phyloP scores from a whole-genome alignment of 2,329 filamentous ascomycete species.

The Cucurbitaria berberidis region DNA sequence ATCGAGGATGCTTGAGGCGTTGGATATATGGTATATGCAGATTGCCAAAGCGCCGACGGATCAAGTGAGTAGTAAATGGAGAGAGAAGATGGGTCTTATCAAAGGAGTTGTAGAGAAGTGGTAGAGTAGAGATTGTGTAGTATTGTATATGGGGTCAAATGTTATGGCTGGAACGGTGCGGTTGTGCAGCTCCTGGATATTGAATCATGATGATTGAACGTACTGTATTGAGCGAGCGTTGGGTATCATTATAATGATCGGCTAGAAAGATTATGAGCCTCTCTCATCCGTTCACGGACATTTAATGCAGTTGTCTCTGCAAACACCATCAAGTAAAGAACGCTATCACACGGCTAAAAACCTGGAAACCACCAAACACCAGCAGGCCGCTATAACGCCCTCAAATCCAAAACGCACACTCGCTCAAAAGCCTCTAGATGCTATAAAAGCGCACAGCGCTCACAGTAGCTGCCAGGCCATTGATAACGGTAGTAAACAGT shows the following conservation, averaged over 20 bases:
- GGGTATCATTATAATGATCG: constrained; percentile 1
- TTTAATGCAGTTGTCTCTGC: not conserved
- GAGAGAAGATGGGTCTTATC: not conserved
- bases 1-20: constrained; percentile 6
- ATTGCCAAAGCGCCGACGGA: not conserved
- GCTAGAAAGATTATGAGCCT: not conserved
- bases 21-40: constrained; percentile 6
- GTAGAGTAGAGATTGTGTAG: not conserved
- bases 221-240: not conserved
- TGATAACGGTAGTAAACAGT: not conserved
- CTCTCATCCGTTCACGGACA: not conserved
- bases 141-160: too few relatives aligned
- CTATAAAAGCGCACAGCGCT: not conserved
- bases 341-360: not conserved
- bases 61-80: not conserved
- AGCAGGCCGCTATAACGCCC: too few relatives aligned
- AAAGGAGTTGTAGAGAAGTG: constrained; percentile 9
- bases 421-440: not conserved
- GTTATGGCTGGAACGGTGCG: too few relatives aligned
- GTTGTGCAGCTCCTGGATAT: too few relatives aligned
- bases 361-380: not conserved
- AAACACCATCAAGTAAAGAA: not conserved
- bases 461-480: not conserved
- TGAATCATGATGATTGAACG: too few relatives aligned
- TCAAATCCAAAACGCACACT: not conserved